Conservation (phyloP, 352 stramenopile species). For the Globisporangium nagaii region DNA sequence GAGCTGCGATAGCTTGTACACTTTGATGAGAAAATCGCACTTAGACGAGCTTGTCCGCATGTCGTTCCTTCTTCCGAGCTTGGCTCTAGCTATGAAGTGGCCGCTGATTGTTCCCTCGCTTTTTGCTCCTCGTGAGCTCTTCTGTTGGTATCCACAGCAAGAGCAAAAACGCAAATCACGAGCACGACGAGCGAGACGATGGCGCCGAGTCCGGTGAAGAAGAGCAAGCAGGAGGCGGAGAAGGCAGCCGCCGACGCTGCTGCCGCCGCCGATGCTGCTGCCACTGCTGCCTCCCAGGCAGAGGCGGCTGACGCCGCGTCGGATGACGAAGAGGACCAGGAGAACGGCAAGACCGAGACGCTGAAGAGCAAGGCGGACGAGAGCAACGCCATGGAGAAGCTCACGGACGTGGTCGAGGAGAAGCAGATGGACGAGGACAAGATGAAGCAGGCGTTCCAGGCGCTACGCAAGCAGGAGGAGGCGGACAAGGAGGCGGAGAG, state of each 20-base stretch:
- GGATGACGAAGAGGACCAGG: constrained; percentile 51
- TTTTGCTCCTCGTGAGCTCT: too few species aligned
- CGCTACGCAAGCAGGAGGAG: constrained; percentile 75
- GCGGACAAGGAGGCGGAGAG: constrained; percentile 77
- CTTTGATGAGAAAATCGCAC: too few species aligned
- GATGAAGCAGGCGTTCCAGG: constrained; percentile 79
- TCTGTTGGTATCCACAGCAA: too few species aligned
- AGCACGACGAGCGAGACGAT: too few species aligned
- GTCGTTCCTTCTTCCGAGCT: too few species aligned
- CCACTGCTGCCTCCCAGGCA: constrained; percentile 1
- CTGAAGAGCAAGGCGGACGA: constrained; percentile 81
- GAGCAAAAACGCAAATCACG: not conserved
- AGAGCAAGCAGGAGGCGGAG: constrained; percentile 18
- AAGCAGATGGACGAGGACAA: constrained; percentile 88
- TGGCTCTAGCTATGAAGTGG: too few species aligned
- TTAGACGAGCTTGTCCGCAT: too few species aligned
- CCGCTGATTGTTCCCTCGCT: too few species aligned
- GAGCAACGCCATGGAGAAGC: constrained; percentile 77
- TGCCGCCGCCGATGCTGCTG: constrained; percentile 1
- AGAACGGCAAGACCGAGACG: constrained; percentile 35
- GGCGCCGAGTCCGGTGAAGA: constrained; percentile 37
- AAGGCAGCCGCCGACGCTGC: not conserved
- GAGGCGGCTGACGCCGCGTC: constrained; percentile 27
- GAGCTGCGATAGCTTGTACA: too few species aligned
- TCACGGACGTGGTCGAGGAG: constrained; percentile 82